Percentiles rank a stretch among this genome's conserved stretches.
These are phyloP conservation scores for Ilex asprella DNA, from an alignment of 257 asterid species.

Conservation along the genomic window DNA sequence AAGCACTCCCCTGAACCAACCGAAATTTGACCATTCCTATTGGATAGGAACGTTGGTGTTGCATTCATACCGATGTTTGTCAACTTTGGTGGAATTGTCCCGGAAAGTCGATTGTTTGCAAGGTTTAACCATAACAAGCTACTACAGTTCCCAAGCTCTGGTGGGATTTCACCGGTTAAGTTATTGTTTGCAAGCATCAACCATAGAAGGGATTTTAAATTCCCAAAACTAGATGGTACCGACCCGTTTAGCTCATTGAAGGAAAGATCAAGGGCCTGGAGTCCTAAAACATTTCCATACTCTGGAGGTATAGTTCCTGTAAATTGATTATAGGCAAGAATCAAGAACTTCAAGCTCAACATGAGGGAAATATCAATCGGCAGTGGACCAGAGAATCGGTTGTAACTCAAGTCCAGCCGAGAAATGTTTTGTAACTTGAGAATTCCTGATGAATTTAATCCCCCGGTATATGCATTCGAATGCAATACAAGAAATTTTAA, in stretches of 20 bases:
- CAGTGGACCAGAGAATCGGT: conserved; percentile 57
- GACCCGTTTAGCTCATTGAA: conserved; percentile 52
- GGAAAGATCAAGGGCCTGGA: conserved; percentile 89
- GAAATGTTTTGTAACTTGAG: conserved; percentile 43
- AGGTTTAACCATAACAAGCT: conserved; percentile 82
- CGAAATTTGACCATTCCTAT: conserved; percentile 26
- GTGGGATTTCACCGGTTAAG: conserved; percentile 54
- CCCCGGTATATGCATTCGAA: conserved; percentile 53
- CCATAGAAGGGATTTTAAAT: conserved; percentile 69
- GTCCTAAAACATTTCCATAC: conserved; percentile 52
- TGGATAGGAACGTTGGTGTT: conserved; percentile 50
- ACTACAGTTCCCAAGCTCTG: conserved; percentile 71
- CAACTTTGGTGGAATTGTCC: conserved; percentile 46
- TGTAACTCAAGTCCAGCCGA: conserved; percentile 77
- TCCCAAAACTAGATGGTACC: conserved; percentile 63
- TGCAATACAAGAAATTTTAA: conserved; percentile 63
- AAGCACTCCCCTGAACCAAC: conserved; percentile 84
- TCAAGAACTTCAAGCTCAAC: conserved; percentile 51
- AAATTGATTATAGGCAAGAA: conserved; percentile 69
- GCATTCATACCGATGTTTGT: conserved; percentile 49
- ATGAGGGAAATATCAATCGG: conserved; percentile 54
- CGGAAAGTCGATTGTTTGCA: conserved; percentile 57
- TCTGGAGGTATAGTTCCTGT: conserved; percentile 64
- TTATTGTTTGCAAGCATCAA: conserved; percentile 80
- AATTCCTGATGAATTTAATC: conserved; percentile 56